Evolutionary conservation across 139 green algal species (phyloP).

Genomic region (Ostreobium quekettii): DNA sequence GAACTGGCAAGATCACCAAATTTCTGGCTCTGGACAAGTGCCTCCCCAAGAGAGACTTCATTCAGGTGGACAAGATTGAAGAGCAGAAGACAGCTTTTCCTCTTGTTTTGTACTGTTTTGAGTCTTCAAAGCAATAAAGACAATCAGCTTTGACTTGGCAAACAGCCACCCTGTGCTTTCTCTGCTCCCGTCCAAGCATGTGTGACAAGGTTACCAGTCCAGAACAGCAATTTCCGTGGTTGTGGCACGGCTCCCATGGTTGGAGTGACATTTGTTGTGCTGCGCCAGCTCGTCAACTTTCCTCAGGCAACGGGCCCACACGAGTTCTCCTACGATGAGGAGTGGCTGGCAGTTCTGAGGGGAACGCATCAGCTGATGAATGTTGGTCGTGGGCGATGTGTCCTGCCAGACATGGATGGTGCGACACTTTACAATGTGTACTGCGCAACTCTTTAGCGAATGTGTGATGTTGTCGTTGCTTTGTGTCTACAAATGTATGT

Average conservation of each 20-base stretch:
- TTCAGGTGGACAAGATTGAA: slow-evolving; percentile 61
- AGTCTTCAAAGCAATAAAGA: neutral
- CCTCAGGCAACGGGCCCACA: slow-evolving; percentile 38
- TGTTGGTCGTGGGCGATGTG: slow-evolving; percentile 24
- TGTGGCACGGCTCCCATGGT: too few species aligned
- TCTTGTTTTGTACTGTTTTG: neutral
- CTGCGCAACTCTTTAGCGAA: slow-evolving; percentile 2
- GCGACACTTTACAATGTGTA: neutral
- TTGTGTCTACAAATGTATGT: slow-evolving; percentile 17
- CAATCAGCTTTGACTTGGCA: neutral
- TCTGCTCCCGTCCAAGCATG: too few species aligned
- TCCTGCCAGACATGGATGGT: slow-evolving; percentile 24
- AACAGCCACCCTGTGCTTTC: slow-evolving; percentile 4
- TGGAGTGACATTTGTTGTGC: neutral
- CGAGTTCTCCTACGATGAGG: slow-evolving; percentile 79
- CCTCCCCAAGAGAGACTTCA: slow-evolving; percentile 80
- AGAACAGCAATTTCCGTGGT: too few species aligned
- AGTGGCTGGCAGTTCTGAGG: slow-evolving; percentile 87
- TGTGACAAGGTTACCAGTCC: too few species aligned
- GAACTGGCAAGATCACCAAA: slow-evolving; percentile 34
- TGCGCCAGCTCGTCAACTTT: slow-evolving; percentile 58
- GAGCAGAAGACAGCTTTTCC: neutral
- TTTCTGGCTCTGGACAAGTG: slow-evolving; percentile 98
- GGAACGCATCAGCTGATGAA: slow-evolving; percentile 56
- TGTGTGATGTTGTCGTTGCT: neutral